These are phyloP conservation scores for Bryoglossum gracile DNA, from an alignment of 495 filamentous ascomycete species.

Conservation along the genomic window DNA sequence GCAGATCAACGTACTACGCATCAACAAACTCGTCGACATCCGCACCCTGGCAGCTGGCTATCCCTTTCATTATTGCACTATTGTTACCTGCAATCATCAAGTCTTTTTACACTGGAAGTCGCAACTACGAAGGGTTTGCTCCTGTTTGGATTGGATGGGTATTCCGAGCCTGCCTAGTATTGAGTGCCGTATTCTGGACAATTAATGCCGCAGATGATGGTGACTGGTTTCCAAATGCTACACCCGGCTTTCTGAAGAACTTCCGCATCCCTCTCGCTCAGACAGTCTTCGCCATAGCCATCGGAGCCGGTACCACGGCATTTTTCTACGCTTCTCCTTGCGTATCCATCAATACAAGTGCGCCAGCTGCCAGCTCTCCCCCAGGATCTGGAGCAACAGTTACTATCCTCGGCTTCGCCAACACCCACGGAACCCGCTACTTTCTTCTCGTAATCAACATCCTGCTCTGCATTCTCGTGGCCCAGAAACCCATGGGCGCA, in stretches of 20 bases:
- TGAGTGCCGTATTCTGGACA: conserved; percentile 78
- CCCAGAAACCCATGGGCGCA: conserved; percentile 92
- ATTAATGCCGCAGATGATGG: conserved; percentile 88
- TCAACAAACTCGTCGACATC: conserved; percentile 89
- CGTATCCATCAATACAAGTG: conserved; percentile 19
- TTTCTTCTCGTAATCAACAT: conserved; percentile 76
- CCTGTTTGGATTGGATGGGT: conserved; percentile 74
- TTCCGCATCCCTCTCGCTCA: conserved; percentile 70
- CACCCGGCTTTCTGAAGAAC: conserved; percentile 58
- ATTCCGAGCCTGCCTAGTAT: conserved; percentile 66
- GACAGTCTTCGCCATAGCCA: conserved; percentile 54
- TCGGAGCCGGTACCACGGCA: conserved; percentile 53
- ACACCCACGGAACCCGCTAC: conserved; percentile 85
- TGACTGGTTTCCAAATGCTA: conserved; percentile 63
- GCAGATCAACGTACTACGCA: conserved; percentile 90
- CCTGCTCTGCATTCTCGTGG: conserved; percentile 63
- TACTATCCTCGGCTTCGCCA: conserved; percentile 84
- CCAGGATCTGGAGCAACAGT: conserved; percentile 41
- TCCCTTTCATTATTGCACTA: conserved; percentile 68
- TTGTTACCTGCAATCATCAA: conserved; percentile 72
- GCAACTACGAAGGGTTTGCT: conserved; percentile 79
- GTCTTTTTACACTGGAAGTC: conserved; percentile 65
- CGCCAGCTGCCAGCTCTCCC: conserved; percentile 4
- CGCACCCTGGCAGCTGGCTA: conserved; percentile 77
- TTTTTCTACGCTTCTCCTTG: conserved; percentile 45